Conservation (phyloP, 305 asterid species). For the Plantago lanceolata region DNA sequence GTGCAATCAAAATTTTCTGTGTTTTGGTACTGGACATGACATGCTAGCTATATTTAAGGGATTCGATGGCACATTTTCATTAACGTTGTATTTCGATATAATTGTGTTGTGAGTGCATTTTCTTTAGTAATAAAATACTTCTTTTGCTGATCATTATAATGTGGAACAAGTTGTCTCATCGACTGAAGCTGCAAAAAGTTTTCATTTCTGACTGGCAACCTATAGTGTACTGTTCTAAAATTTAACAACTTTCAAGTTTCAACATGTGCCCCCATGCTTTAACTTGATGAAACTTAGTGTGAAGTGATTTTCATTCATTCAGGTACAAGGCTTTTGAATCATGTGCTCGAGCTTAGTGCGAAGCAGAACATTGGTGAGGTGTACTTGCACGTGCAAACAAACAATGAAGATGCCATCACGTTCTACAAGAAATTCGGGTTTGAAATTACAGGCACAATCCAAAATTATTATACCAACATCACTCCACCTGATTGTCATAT, state of each 20-base stretch:
- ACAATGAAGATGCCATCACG: conserved; percentile 87
- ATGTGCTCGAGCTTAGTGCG: conserved; percentile 63
- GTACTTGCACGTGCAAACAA: conserved; percentile 90
- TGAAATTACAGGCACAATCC: conserved; percentile 75
- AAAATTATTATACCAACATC: conserved; percentile 77
- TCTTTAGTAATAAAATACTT: too few species aligned
- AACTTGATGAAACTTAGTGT: not conserved
- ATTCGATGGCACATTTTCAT: too few species aligned
- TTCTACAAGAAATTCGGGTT: conserved; percentile 87
- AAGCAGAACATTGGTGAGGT: conserved; percentile 79
- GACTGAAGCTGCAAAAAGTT: not conserved
- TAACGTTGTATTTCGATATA: too few species aligned
- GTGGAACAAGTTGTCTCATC: not conserved
- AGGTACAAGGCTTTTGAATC: conserved; percentile 76
- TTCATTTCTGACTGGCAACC: not conserved
- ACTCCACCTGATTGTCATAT: conserved; percentile 87
- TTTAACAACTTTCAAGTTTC: not conserved
- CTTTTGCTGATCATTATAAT: not conserved
- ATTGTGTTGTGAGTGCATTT: too few species aligned
- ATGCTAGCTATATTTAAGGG: too few species aligned
- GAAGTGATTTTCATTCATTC: conserved; percentile 16
- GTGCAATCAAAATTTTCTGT: too few species aligned
- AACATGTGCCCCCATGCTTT: not conserved
- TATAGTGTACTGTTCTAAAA: not conserved
- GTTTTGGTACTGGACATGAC: too few species aligned